Base-by-base conservation (phyloP, 2,329 filamentous ascomycete species). In the Aspergillus ustus region DNA sequence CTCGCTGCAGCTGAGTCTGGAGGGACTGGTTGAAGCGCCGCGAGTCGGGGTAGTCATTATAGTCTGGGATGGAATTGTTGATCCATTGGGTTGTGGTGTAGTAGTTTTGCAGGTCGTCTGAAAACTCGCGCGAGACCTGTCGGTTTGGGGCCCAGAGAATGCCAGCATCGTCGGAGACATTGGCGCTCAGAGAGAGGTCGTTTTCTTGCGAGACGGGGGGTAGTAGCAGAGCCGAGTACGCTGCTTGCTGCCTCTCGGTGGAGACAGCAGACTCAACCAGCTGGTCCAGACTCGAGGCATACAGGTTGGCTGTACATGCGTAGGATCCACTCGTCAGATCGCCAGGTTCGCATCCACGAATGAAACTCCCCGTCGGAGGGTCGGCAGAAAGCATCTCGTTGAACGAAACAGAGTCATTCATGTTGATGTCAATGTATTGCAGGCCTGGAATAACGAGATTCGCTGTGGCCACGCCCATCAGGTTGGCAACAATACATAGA, bases 371-470 rank as follows among this genome's bases (percentile, higher is more conserved):
- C 17, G 2, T 19, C 7, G 50, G 50, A 4, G 50, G 29, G 11
- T 22, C 31, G 3, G 29, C 17, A 4, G 50, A 37, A 19, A 52
- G 50, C 8, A 52, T 4, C 15, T 52, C 15, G 9, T 22, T 20
- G 15, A 52, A 52, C 7, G 50, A 31, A 2, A 22, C 5, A 19
- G 50, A 52, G 7, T 52, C 50, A 11, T 37, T 19, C 19, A 13
- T 34, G 8, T 52, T 52, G n/a, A 52, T 52, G 19, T 52, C 50
- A 37, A 52, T 52, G 29, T 29, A 52, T 29, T 52, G 50, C 11
- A 52, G n/a, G 4, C 50, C 50, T 17, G 50, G 50, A 19, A 52
- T 40, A 34, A 52, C 31, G 11, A 52, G 29, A 1, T 31, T 52
- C 1, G 50, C 50, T 6, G 50, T 52, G 19, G 50, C 50, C 8